These are phyloP conservation scores for Cytospora schulzeri DNA, from an alignment of 2,329 filamentous ascomycete species.

Conservation along the genomic window DNA sequence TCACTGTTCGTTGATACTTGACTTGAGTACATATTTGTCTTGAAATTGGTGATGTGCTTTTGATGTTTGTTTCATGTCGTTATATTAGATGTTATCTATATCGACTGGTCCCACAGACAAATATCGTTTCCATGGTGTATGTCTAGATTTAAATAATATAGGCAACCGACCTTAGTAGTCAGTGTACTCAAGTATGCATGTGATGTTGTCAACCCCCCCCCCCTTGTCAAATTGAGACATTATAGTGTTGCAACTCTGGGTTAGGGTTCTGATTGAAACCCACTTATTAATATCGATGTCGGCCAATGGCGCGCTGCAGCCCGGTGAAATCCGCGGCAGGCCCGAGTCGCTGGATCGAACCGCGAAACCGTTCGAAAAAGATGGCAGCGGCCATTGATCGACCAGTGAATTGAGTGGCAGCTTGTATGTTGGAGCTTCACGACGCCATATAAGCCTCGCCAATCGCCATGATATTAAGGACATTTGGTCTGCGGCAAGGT, in stretches of 20 bases:
- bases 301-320: neutral
- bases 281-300: neutral
- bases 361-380: constrained; percentile 9
- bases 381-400: constrained; percentile 7
- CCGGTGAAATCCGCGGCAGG: constrained; percentile 5
- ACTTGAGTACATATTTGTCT: too few relatives aligned
- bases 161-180: too few relatives aligned
- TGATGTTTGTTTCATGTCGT: neutral
- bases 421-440: constrained; percentile 16
- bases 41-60: neutral
- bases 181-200: too few relatives aligned
- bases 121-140: neutral
- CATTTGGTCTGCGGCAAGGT: constrained; percentile 57
- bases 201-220: too few relatives aligned
- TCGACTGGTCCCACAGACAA: neutral
- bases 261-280: neutral
- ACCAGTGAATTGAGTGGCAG: neutral
- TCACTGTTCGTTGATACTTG: neutral
- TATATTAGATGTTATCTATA: neutral
- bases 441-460: constrained; percentile 33
- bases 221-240: too few relatives aligned
- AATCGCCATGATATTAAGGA: constrained; percentile 58
- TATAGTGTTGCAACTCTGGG: neutral
- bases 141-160: neutral
- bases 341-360: constrained; percentile 14